Evolutionary conservation across 305 asterid genomes (phyloP), one percentile per base, ranked within the genome.

Genomic region (Nicotiana rustica): DNA sequence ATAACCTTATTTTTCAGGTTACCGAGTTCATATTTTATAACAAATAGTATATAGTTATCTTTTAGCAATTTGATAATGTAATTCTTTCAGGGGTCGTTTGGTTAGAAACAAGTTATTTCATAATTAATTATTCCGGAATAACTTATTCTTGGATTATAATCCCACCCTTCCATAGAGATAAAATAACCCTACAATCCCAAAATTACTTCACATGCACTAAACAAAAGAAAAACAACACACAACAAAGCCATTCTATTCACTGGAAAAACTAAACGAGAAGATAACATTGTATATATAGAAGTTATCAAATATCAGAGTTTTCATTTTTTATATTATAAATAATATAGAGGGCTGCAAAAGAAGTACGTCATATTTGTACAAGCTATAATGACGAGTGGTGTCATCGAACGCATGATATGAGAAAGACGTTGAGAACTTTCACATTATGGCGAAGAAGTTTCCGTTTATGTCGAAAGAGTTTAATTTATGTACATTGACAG

Each of bases 131-230:
- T 31, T 31, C 3, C 0, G 3, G 33, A 31, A 31, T 31, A 31
- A 31, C 33, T 31, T 31, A 31, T 31, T 0, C 33, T 31, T 2
- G 3, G 33, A 31, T 31, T 31, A 0, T 31, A 1, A 1, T 31
- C 3, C 2, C 33, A 31, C 33, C 3, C 33, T 31, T 31, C 33
- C 3, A 31, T 31, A 31, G 33, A 31, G 3, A 31, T 31, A 31
- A 31, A 31, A 31, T 31, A 2, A 31, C 33, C n/a, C n/a, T n/a
- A n/a, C n/a, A n/a, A n/a, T n/a, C n/a, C n/a, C n/a, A n/a, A n/a
- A n/a, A n/a, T n/a, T n/a, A n/a, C 93, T n/a, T 86, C 90, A 35
- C 93, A 76, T 9, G 57, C 10, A 60, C 57, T 65, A 41, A 71
- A 21, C 56, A 69, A 79, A 82, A 79, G 13, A 89, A 77, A 59